Percentiles rank a stretch among this genome's conserved stretches.
phyloP scores from a whole-genome alignment of 2,329 filamentous ascomycete species.

The Trichoderma aggressivum region DNA sequence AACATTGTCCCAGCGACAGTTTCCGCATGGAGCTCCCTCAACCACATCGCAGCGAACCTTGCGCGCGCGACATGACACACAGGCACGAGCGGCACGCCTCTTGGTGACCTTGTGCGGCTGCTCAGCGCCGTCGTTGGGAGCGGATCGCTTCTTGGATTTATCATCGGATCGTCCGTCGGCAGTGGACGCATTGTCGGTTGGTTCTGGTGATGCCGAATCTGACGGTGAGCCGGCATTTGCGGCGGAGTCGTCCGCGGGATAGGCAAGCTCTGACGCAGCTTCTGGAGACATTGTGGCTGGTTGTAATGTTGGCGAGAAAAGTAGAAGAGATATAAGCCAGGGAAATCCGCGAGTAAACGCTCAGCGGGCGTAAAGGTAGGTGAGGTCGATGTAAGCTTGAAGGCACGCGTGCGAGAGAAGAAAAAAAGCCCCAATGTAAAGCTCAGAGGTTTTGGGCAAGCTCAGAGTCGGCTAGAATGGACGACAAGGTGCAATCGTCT shows the following conservation, averaged over 20 bases:
- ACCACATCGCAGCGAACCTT: constrained; percentile 95
- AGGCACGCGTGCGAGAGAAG: neutral
- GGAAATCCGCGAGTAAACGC: neutral
- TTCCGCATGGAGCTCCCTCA: constrained; percentile 81
- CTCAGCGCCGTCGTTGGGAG: constrained; percentile 30
- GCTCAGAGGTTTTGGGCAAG: neutral
- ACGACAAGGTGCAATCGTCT: neutral
- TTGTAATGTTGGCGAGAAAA: neutral
- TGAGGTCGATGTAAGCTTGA: neutral
- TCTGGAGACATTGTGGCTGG: constrained; percentile 6
- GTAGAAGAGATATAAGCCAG: neutral
- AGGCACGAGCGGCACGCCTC: constrained; percentile 85
- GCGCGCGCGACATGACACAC: constrained; percentile 80
- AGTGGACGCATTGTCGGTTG: neutral
- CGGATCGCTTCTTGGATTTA: constrained; percentile 35
- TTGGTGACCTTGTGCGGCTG: constrained; percentile 57
- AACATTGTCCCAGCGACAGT: constrained; percentile 77
- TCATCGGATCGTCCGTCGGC: constrained; percentile 15
- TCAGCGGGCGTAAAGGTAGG: neutral
- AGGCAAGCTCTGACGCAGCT: neutral
- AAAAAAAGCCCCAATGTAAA: neutral
- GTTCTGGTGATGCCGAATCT: constrained; percentile 15
- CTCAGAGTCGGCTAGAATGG: neutral
- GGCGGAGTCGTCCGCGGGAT: neutral
- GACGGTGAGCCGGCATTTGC: constrained; percentile 11